Conservation (phyloP, 352 stramenopile species). For the Aphanomyces cochlioides region DNA sequence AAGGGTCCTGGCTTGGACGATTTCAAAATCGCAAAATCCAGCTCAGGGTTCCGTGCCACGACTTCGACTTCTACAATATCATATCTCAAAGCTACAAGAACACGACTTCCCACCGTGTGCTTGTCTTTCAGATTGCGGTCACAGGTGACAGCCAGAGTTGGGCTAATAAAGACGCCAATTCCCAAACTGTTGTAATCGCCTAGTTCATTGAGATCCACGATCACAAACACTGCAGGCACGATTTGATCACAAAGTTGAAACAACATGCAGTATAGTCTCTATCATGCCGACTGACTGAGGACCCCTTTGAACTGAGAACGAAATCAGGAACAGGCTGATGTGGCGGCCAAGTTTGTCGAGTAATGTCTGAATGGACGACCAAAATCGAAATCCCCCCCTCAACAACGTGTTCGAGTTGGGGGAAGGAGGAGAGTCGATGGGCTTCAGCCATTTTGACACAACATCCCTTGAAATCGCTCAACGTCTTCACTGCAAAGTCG, state of each 20-base stretch:
- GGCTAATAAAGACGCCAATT: conserved; percentile 31
- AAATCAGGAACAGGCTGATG: no score
- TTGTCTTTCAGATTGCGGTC: conserved; percentile 31
- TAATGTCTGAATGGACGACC: neutral
- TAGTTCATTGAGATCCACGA: conserved; percentile 10
- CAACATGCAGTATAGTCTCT: no score
- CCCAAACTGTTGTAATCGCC: conserved; percentile 24
- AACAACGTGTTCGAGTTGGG: neutral
- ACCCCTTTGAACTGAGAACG: no score
- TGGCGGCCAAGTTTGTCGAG: no score
- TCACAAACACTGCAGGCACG: conserved; percentile 25
- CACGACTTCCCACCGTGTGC: conserved; percentile 32
- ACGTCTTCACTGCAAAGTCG: neutral
- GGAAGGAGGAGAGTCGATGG: neutral
- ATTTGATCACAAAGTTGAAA: conserved; percentile 27
- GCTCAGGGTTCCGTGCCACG: conserved; percentile 26
- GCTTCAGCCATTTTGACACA: neutral
- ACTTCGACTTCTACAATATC: conserved; percentile 30
- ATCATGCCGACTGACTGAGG: no score
- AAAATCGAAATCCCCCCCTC: neutral
- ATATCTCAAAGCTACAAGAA: conserved; percentile 32
- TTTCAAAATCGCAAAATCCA: conserved; percentile 32
- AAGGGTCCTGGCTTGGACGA: conserved; percentile 20
- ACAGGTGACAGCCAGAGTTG: conserved; percentile 20
- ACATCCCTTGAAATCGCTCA: neutral